Percentiles rank a stretch among this genome's conserved stretches.
Conservation (phyloP, 129 eudicot species). For the Tanacetum coccineum region DNA sequence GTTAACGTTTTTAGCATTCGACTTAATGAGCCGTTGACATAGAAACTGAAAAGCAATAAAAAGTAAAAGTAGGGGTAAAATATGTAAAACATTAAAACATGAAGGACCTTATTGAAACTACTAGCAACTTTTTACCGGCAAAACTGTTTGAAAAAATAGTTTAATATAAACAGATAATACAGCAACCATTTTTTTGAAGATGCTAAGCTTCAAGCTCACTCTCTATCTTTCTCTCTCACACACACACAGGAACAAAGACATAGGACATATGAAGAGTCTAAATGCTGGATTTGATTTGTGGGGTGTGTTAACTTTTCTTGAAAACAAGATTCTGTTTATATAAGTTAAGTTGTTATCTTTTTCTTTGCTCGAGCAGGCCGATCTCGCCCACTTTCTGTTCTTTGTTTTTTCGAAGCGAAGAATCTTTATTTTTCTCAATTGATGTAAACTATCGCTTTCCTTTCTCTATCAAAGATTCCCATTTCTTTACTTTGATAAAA, state of each 20-base stretch:
- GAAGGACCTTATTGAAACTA: slow-evolving; percentile 21
- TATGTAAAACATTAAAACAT: slow-evolving; percentile 11
- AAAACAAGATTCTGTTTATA: slow-evolving; percentile 30
- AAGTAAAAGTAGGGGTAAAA: slow-evolving; percentile 15
- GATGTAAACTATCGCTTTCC: slow-evolving; percentile 23
- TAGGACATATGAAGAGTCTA: background rate
- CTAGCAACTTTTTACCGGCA: slow-evolving; percentile 42
- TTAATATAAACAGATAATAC: slow-evolving; percentile 16
- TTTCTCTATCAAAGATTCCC: slow-evolving; percentile 53
- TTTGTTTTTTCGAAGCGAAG: slow-evolving; percentile 65
- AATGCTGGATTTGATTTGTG: slow-evolving; percentile 24
- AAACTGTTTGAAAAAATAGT: slow-evolving; percentile 31
- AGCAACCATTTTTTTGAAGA: slow-evolving; percentile 18
- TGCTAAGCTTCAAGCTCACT: slow-evolving; percentile 33
- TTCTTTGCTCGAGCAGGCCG: slow-evolving; percentile 34
- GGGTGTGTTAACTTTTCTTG: slow-evolving; percentile 38
- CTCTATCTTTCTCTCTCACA: slow-evolving; percentile 20
- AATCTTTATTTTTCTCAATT: slow-evolving; percentile 39
- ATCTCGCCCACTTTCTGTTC: slow-evolving; percentile 45
- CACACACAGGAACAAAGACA: background rate
- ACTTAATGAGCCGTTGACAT: slow-evolving; percentile 37
- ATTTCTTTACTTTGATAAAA: slow-evolving; percentile 33
- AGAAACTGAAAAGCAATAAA: slow-evolving; percentile 16
- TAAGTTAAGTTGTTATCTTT: slow-evolving; percentile 30
- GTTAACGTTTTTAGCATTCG: slow-evolving; percentile 25